Base-by-base conservation (phyloP, 441 rosid genomes). In the Flueggea neowawraea region DNA sequence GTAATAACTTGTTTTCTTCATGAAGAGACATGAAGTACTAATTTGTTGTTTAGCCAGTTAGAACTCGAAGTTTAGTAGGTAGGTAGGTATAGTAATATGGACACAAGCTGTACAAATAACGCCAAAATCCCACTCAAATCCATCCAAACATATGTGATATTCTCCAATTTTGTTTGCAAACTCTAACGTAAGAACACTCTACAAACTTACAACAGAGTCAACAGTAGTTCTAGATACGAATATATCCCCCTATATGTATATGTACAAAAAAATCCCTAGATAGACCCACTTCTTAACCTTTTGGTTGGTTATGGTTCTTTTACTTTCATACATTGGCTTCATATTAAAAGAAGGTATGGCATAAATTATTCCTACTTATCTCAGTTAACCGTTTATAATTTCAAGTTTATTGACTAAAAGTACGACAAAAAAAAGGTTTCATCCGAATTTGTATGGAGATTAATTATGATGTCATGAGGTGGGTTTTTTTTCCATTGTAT, bases 91-190 rank as follows among this genome's bases (percentile, higher is more conserved):
- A 36, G 61, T 55, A 58, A 52, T 41, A 51, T 17, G 54, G 73
- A 4, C n/a, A 47, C 41, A 54, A 56, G 57, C 50, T 4, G 53
- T n/a, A 66, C 54, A 22, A 66, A 8, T 5, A 69, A 73, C 61
- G 81, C 74, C 81, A 76, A 78, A 81, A 65, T 58, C 47, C 57
- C 83, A 75, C 86, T 72, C 67, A 81, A 78, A 76, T 74, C 79
- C 76, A 82, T 72, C 83, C 86, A 72, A 62, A 28, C 31, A 15
- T 45, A 56, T 36, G 16, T 56, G 41, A 60, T 63, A 67, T 68
- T 69, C 77, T 75, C 50, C 31, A 52, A 57, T 62, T 71, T 55
- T 62, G 57, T 65, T 69, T 31, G 31, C 55, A 66, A 62, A 63
- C 28, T 47, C 69, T 28, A 71, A 65, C 62, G 70, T 62, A 67